phyloP scores from a whole-genome alignment of 345 rosid genomes.

The Acer yangbiense region DNA sequence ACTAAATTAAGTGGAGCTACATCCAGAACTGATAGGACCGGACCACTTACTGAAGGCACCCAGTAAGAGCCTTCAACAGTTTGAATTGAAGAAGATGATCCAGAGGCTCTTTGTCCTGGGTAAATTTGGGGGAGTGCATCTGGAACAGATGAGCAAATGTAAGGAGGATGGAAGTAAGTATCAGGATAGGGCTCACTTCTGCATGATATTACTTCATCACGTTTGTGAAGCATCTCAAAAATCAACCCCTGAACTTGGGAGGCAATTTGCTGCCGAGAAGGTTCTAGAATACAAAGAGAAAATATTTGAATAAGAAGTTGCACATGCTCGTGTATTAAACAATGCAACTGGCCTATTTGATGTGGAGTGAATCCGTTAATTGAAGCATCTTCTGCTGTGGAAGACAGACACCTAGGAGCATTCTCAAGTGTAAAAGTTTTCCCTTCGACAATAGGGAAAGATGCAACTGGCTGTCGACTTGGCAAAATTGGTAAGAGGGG shows the following conservation, averaged over 20 bases:
- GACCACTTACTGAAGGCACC: constrained; percentile 46
- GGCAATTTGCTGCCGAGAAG: constrained; percentile 66
- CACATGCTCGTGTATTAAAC: constrained; percentile 78
- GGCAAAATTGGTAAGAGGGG: constrained; percentile 74
- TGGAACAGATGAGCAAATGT: constrained; percentile 42
- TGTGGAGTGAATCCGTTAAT: constrained; percentile 61
- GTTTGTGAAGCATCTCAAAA: constrained; percentile 64
- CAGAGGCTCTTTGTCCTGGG: constrained; percentile 24
- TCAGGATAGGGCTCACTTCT: constrained; percentile 58
- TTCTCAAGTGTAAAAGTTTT: constrained; percentile 32
- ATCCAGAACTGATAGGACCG: constrained; percentile 54
- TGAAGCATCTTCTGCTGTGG: constrained; percentile 34
- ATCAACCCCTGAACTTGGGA: constrained; percentile 71
- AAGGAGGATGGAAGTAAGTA: constrained; percentile 45
- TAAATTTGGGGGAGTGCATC: constrained; percentile 28
- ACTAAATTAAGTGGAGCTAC: constrained; percentile 65
- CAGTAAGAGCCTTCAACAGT: constrained; percentile 32
- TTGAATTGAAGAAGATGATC: constrained; percentile 30
- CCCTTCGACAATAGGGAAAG: constrained; percentile 31
- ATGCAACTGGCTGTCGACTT: constrained; percentile 28
- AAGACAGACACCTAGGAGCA: constrained; percentile 24
- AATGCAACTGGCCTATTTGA: constrained; percentile 78
- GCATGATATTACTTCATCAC: constrained; percentile 50
- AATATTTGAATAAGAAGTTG: constrained; percentile 89
- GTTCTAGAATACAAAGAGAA: constrained; percentile 78